Evolutionary conservation across 305 asterid genomes (phyloP), one percentile per base, ranked within the genome.

Genomic region (Plantago coronopus): DNA sequence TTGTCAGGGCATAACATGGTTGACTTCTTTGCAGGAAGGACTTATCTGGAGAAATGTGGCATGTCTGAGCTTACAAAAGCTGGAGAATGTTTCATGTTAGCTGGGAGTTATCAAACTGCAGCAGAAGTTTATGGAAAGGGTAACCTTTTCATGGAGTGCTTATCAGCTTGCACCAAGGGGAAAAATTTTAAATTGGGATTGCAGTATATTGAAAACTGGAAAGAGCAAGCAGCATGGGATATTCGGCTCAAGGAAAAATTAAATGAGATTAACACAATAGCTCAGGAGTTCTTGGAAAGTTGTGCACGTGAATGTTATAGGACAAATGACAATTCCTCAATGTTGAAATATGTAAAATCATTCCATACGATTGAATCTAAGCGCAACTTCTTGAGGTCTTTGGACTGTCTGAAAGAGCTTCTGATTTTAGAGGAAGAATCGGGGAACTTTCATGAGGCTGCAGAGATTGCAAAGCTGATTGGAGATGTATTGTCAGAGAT

Each of bases 51-150:
- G 31, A 83, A 79, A 56, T 76, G 83, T 54, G 80, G 83, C 25
- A 61, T 44, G 23, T 46, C 74, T 2, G 85, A 70, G 48, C 51
- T 80, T 16, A 47, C 65, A 56, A 85, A 75, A 71, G 89, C 91
- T 10, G 96, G 87, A 0, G 95, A 85, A 64, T 88, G 94, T 66
- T 88, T 88, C 69, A 68, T 48, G 22, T 58, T 72, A 61, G 91
- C 88, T 13, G 79, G 74, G 45, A 56, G 62, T 49, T 65, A 78
- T 64, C 55, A 65, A 48, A 72, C 56, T 58, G 91, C 93, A 0
- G 83, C 89, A 1, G 64, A 74, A 65, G 83, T 69, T 17, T 88
- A 81, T 60, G 81, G 74, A 5, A 64, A 72, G 47, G 86, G 88
- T 1, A 62, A 69, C 45, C 69, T 80, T 54, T 65, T 79, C 57